Evolutionary conservation across 768 basidiomycete species (phyloP).

Genomic region (Amanita rubescens): DNA sequence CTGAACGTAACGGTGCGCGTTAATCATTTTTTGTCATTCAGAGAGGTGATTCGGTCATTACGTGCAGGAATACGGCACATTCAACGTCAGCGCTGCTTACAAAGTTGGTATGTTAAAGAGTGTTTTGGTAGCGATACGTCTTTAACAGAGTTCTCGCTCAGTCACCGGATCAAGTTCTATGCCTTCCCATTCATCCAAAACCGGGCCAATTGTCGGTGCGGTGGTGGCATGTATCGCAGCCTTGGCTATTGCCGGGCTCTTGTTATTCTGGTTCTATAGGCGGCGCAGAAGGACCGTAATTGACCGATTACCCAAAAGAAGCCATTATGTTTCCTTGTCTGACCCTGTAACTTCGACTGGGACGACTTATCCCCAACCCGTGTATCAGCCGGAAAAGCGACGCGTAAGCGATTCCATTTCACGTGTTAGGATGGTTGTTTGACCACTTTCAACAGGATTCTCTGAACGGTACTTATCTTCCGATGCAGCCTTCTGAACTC

Average conservation of each 20-base stretch:
- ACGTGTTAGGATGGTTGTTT: neutral
- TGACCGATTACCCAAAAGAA: neutral
- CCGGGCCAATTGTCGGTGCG: conserved; percentile 58
- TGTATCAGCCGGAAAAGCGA: neutral
- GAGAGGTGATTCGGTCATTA: too few species aligned
- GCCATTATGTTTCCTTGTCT: neutral
- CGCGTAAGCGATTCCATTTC: neutral
- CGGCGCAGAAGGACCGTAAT: neutral
- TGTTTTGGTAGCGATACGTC: neutral
- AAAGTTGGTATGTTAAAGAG: neutral
- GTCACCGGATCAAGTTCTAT: neutral
- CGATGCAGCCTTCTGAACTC: neutral
- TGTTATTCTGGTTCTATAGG: neutral
- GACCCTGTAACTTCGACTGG: neutral
- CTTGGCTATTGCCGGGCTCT: conserved; percentile 27
- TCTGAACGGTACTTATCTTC: neutral
- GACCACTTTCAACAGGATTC: neutral
- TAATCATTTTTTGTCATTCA: too few species aligned
- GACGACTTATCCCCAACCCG: neutral
- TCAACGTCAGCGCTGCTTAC: neutral
- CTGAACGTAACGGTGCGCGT: conserved; percentile 24
- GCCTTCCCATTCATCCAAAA: conserved; percentile 17
- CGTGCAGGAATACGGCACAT: neutral
- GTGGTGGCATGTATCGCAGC: conserved; percentile 45
- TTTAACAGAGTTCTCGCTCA: neutral